A percentile compares a stretch with the other conserved stretches of the same genome.
Conservation (phyloP, 1,139 yeast species). For the Pichia sp. region DNA sequence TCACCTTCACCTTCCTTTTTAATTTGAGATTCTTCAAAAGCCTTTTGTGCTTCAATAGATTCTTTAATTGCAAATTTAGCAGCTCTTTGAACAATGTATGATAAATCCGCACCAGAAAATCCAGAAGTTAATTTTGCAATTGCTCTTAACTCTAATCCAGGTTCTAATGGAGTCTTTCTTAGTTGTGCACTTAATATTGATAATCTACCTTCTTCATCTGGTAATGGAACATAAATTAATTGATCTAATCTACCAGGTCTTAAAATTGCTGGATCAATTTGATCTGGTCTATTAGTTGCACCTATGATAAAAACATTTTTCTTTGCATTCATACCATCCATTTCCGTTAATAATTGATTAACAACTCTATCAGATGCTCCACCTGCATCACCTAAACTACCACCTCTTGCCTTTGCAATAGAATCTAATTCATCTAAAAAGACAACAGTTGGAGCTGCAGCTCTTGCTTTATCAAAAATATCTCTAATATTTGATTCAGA, state of each 20-base stretch:
- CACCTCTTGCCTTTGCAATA: constrained; percentile 96
- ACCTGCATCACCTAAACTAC: constrained; percentile 88
- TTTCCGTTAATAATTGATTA: constrained; percentile 94
- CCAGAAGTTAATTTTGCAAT: constrained; percentile 93
- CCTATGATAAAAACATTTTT: constrained; percentile 98
- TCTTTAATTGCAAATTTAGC: constrained; percentile 99
- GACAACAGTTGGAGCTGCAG: constrained; percentile 98
- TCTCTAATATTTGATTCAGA: constrained; percentile 96
- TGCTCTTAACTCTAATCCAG: constrained; percentile 81
- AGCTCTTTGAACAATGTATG: constrained; percentile 94
- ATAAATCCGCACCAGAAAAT: constrained; percentile 98
- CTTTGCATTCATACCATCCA: constrained; percentile 99
- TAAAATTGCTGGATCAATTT: constrained; percentile 95
- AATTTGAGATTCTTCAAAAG: constrained; percentile 47
- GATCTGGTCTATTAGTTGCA: constrained; percentile 98
- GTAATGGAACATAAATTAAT: constrained; percentile 95
- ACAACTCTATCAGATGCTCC: constrained; percentile 99
- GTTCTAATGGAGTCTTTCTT: constrained; percentile 97
- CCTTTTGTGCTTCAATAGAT: constrained; percentile 80
- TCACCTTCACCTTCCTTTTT: constrained; percentile 36
- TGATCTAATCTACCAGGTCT: constrained; percentile 99
- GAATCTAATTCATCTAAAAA: constrained; percentile 97
- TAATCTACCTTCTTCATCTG: constrained; percentile 89
- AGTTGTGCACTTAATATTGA: constrained; percentile 93
- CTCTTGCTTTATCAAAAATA: constrained; percentile 96